Base-by-base conservation (phyloP, 768 basidiomycete genomes). In the Amyloporia xantha region DNA sequence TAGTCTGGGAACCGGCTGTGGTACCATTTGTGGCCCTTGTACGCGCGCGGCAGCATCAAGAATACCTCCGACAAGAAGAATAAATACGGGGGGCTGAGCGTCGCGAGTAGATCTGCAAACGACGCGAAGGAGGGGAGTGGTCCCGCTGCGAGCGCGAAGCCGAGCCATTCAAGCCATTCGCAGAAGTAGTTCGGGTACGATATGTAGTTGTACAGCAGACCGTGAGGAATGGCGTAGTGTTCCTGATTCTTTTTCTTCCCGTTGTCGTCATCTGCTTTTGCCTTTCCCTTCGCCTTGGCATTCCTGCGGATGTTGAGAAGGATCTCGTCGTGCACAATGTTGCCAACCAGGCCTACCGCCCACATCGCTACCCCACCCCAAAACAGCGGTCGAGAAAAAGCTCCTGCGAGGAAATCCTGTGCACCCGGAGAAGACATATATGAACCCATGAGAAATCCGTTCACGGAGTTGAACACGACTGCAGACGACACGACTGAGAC, bases 111-210 rank as follows among this genome's bases (percentile, higher is more conserved):
- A 27, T 62, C 66, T 13, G 58, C 54, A 21, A 63, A 48, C 15
- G 67, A 62, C 40, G 59, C 50, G 59, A 67, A 44, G 7, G 61
- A 54, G 7, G 62, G 78, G 0, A 73, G 6, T 1, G 83, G 79
- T 4, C 78, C 69, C 3, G 88, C 78, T 5, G 89, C 87, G 33
- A 96, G 63, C 1, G 90, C 86, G 64, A 85, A 97, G 6, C 88
- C 91, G 9, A 80, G 55, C 93, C 94, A 98, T 67, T 98, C 95
- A 48, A 86, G 50, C 95, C 95, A 98, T 63, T 97, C 95, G 67
- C 85, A 91, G 17, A 91, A 69, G 68, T 97, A 98, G 65, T 96
- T 92, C 9, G 95, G 95, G 68, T 84, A 95, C 5, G 91, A 91
- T 58, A 97, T 71, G 60, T 78, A 83, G 37, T 64, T 58, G 72